A percentile compares a stretch with the other conserved stretches of the same genome.
Conservation (phyloP, 2,329 filamentous ascomycete species). For the Chaetothyriales sp. region DNA sequence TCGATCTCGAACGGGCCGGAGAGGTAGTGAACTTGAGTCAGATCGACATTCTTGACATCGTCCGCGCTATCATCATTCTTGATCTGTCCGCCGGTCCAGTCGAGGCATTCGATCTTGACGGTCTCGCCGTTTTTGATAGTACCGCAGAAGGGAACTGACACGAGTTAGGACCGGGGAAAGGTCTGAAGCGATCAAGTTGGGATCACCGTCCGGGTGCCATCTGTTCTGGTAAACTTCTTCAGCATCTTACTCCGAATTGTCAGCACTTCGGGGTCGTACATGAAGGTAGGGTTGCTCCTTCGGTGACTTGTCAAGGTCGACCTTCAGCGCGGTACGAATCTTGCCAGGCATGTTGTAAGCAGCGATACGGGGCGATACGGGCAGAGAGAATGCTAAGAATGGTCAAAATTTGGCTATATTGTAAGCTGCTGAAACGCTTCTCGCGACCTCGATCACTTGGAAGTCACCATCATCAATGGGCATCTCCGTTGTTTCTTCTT, state of each 20-base stretch:
- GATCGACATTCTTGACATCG: slow-evolving; percentile 69
- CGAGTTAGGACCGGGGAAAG: background rate
- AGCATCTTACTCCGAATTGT: background rate
- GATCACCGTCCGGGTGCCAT: slow-evolving; percentile 79
- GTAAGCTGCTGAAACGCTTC: too few relatives aligned
- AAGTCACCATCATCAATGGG: too few relatives aligned
- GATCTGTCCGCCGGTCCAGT: slow-evolving; percentile 70
- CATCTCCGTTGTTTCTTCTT: too few relatives aligned
- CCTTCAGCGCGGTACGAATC: slow-evolving; percentile 59
- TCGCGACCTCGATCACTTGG: too few relatives aligned
- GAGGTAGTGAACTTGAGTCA: slow-evolving; percentile 75
- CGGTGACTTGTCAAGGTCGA: slow-evolving; percentile 59
- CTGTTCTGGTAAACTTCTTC: slow-evolving; percentile 50
- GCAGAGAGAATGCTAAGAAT: too few relatives aligned
- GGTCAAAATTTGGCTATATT: too few relatives aligned
- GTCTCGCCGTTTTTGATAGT: slow-evolving; percentile 71
- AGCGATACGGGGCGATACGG: too few relatives aligned
- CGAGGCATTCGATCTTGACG: slow-evolving; percentile 85
- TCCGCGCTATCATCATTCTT: slow-evolving; percentile 75
- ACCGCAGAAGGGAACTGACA: slow-evolving; percentile 55
- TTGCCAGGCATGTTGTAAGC: slow-evolving; percentile 6
- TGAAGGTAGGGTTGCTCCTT: slow-evolving; percentile 57
- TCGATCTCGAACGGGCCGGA: slow-evolving; percentile 82
- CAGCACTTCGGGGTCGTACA: slow-evolving; percentile 34
- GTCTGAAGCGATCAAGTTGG: background rate